phyloP scores from a whole-genome alignment of 2,329 filamentous ascomycete species.

The Bertia moriformis region DNA sequence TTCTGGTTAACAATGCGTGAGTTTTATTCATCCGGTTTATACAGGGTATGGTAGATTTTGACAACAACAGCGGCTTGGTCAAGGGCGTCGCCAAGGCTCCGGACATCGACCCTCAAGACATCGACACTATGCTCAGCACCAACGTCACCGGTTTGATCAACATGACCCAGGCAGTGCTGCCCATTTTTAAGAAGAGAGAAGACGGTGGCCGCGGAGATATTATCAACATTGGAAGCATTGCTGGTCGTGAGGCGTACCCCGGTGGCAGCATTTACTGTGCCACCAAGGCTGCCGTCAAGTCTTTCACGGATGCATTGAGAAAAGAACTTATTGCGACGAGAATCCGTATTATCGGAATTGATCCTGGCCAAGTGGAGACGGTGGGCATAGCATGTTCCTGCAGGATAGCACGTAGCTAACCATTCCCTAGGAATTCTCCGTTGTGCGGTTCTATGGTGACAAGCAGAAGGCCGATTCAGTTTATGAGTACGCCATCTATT shows the following conservation, averaged over 20 bases:
- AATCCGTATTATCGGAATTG: slow-evolving; percentile 74
- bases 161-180: slow-evolving; percentile 83
- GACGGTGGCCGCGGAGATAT: slow-evolving; percentile 77
- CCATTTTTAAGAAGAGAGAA: slow-evolving; percentile 63
- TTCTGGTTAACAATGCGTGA: slow-evolving; percentile 92
- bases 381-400: slow-evolving; percentile 20
- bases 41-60: background rate
- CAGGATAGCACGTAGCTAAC: slow-evolving; percentile 2
- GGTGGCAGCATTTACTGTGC: slow-evolving; percentile 88
- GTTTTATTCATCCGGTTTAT: too few species aligned
- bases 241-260: slow-evolving; percentile 70
- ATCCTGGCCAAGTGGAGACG: slow-evolving; percentile 86
- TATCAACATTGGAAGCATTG: slow-evolving; percentile 86
- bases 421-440: slow-evolving; percentile 56
- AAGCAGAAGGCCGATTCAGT: slow-evolving; percentile 80
- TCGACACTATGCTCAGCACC: slow-evolving; percentile 75
- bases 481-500: slow-evolving; percentile 49
- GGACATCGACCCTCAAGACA: slow-evolving; percentile 67
- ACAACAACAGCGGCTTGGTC: slow-evolving; percentile 56
- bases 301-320: slow-evolving; percentile 69
- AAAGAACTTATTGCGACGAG: slow-evolving; percentile 70
- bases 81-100: slow-evolving; percentile 78
- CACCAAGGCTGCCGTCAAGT: slow-evolving; percentile 75
- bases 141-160: slow-evolving; percentile 92
- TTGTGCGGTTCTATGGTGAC: slow-evolving; percentile 79